Percentiles rank a stretch among this genome's conserved stretches.
phyloP scores from a whole-genome alignment of 305 asterid genomes.

The Solanum aculeatissimum region DNA sequence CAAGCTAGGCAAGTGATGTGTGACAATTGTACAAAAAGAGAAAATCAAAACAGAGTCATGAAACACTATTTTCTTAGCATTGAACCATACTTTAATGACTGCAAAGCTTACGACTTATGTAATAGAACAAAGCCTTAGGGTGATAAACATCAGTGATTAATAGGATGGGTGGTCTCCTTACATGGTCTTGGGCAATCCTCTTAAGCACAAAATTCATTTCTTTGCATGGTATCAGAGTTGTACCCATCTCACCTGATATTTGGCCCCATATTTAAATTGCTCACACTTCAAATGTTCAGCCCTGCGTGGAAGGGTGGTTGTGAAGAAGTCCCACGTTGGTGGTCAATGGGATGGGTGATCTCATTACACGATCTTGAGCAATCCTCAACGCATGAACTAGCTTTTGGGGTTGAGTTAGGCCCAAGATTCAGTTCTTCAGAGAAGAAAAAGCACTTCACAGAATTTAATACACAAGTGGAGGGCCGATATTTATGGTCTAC shows the following conservation, averaged over 20 bases:
- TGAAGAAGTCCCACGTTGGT: neutral
- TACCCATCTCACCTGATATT: neutral
- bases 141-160: neutral
- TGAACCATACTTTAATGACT: neutral
- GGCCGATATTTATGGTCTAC: neutral
- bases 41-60: neutral
- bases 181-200: neutral
- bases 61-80: neutral
- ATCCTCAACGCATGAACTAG: neutral
- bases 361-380: neutral
- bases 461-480: neutral
- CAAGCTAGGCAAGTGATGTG: neutral
- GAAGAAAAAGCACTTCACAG: neutral
- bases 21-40: neutral
- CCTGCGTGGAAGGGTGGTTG: neutral
- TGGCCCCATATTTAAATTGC: neutral
- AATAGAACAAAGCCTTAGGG: neutral
- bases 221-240: neutral
- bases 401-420: neutral
- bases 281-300: neutral
- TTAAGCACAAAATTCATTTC: neutral
- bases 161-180: neutral
- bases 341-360: neutral
- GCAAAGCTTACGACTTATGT: neutral
- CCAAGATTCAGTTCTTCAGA: neutral